Conservation (phyloP, 192 early-diverging fungal genomes). For the Backusella luteola region DNA sequence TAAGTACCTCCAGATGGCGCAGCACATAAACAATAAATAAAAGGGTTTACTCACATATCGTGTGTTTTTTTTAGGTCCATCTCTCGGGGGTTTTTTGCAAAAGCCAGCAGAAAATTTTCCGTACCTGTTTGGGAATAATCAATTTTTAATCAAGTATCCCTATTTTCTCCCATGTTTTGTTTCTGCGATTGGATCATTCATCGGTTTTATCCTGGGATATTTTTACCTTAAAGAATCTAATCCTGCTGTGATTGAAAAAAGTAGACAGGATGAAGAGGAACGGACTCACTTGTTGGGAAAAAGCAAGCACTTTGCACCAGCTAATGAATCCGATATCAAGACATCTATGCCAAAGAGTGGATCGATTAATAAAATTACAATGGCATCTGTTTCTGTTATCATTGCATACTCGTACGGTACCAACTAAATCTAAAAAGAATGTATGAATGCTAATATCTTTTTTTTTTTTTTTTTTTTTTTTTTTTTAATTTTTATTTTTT, state of each 20-base stretch:
- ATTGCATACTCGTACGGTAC: constrained; percentile 28
- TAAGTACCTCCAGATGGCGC: constrained; percentile 15
- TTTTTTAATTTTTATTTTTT: too few relatives aligned
- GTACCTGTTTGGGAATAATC: constrained; percentile 49
- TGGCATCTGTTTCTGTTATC: constrained; percentile 9
- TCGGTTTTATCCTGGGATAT: constrained; percentile 64
- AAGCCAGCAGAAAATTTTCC: constrained; percentile 73
- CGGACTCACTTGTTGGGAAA: not conserved
- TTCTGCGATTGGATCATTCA: constrained; percentile 55
- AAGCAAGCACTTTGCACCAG: not conserved
- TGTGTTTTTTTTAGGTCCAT: constrained; percentile 48
- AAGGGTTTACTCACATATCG: not conserved
- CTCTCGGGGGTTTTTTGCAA: constrained; percentile 79
- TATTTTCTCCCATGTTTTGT: constrained; percentile 86
- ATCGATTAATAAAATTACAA: not conserved
- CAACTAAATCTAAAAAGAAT: not conserved
- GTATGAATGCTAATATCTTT: not conserved
- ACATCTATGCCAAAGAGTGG: constrained; percentile 9
- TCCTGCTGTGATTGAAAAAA: constrained; percentile 15
- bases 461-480: not conserved
- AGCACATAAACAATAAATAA: not conserved
- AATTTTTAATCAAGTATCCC: constrained; percentile 65
- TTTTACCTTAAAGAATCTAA: constrained; percentile 65
- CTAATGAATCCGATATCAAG: not conserved
- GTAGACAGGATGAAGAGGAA: constrained; percentile 1